phyloP scores from a whole-genome alignment of 345 rosid genomes.

The Syzygium jambos region DNA sequence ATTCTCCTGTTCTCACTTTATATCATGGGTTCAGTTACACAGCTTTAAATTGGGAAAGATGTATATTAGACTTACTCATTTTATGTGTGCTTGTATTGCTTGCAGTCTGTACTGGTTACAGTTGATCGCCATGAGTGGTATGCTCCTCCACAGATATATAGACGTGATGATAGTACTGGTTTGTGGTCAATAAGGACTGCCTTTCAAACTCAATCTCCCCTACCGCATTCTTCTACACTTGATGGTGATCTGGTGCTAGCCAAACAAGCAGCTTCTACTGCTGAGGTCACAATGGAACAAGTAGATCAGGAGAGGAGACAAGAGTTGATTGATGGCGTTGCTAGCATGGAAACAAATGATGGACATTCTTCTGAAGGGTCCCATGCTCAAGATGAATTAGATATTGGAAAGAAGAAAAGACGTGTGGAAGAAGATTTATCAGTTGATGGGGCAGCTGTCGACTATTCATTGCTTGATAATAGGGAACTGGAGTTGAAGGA shows the following conservation, averaged over 20 bases:
- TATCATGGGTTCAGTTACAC: neutral
- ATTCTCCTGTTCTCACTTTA: neutral
- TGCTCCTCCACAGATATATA: constrained; percentile 80
- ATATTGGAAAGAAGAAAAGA: constrained; percentile 50
- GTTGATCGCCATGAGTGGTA: constrained; percentile 97
- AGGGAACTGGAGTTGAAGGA: constrained; percentile 40
- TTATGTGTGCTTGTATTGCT: neutral
- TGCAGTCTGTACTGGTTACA: constrained; percentile 84
- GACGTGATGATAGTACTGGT: constrained; percentile 84
- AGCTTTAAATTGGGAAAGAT: neutral
- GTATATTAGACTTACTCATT: neutral
- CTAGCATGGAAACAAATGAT: constrained; percentile 40
- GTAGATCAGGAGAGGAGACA: constrained; percentile 32
- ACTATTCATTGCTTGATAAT: constrained; percentile 32
- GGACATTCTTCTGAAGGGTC: constrained; percentile 36
- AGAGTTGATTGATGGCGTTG: constrained; percentile 41
- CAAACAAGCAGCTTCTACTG: constrained; percentile 16
- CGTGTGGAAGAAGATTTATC: constrained; percentile 46
- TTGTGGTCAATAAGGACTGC: constrained; percentile 77
- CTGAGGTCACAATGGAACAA: constrained; percentile 34
- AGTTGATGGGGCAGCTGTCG: constrained; percentile 31
- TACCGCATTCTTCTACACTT: constrained; percentile 22
- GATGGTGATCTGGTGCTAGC: constrained; percentile 15
- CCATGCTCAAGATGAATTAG: constrained; percentile 36
- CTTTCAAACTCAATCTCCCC: constrained; percentile 19